Conservation (phyloP, 495 filamentous ascomycete genomes). For the Aspergillus incahuasiensis region DNA sequence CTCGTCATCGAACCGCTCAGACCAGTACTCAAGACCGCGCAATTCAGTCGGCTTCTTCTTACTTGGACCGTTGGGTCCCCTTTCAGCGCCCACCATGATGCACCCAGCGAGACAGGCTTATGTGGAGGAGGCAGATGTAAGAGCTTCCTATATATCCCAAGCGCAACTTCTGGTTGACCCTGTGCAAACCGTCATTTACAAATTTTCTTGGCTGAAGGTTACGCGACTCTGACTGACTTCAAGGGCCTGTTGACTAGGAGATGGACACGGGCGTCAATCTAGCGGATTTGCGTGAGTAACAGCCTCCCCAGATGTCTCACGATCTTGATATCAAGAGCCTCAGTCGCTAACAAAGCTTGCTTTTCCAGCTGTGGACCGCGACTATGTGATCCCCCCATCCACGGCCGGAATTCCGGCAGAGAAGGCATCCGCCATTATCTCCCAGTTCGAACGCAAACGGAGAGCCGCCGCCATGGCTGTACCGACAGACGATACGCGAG, state of each 20-base stretch:
- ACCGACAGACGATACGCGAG: slow-evolving; percentile 87
- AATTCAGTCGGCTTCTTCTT: background rate
- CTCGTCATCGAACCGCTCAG: background rate
- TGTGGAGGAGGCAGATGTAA: slow-evolving; percentile 85
- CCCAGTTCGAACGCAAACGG: slow-evolving; percentile 85
- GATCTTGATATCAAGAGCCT: background rate
- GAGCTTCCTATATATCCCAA: slow-evolving; percentile 17
- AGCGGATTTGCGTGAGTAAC: slow-evolving; percentile 69
- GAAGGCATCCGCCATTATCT: slow-evolving; percentile 81
- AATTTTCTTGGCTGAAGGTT: background rate
- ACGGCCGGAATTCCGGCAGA: slow-evolving; percentile 76
- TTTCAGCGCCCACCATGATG: slow-evolving; percentile 53
- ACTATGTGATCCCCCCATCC: slow-evolving; percentile 73
- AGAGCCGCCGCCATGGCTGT: slow-evolving; percentile 88
- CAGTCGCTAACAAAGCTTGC: background rate
- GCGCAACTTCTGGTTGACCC: background rate
- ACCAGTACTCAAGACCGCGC: background rate
- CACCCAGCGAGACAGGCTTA: slow-evolving; percentile 94
- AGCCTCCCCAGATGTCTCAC: background rate
- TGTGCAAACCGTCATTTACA: slow-evolving; percentile 16
- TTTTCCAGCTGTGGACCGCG: slow-evolving; percentile 67
- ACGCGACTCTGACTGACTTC: slow-evolving; percentile 20
- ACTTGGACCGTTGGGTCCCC: background rate
- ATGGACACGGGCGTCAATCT: slow-evolving; percentile 69
- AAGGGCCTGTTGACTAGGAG: slow-evolving; percentile 36